Percentiles rank a stretch among this genome's conserved stretches.
phyloP scores from a whole-genome alignment of 2,329 filamentous ascomycete species.

The Phaeomoniella chlamydospora region DNA sequence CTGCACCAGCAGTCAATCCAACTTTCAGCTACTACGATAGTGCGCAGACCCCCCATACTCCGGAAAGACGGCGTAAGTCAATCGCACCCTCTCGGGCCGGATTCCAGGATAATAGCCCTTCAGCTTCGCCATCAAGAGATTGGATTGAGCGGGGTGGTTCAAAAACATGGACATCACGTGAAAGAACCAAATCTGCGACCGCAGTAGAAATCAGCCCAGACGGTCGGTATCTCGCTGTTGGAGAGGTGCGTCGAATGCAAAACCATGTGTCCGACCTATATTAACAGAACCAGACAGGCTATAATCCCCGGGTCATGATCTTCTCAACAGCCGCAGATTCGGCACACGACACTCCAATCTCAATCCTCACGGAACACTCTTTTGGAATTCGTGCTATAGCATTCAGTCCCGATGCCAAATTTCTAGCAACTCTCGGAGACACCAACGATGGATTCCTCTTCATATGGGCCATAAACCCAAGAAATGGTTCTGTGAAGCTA shows the following conservation, averaged over 20 bases:
- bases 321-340: conserved; percentile 67
- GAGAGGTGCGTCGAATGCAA: conserved; percentile 44
- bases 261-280: conserved; percentile 3
- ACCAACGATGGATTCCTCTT: conserved; percentile 90
- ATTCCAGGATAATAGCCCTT: conserved; percentile 18
- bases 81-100: conserved; percentile 37
- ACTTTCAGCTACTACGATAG: conserved; percentile 37
- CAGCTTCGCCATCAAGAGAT: conserved; percentile 33
- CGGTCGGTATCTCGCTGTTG: conserved; percentile 75
- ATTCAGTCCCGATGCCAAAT: conserved; percentile 77
- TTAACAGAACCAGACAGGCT: conserved; percentile 53
- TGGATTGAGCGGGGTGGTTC: conserved; percentile 44
- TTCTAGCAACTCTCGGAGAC: conserved; percentile 74
- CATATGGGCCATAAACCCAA: conserved; percentile 75
- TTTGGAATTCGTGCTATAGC: conserved; percentile 80
- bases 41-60: conserved; percentile 41
- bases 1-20: conserved; percentile 50
- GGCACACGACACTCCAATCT: conserved; percentile 67
- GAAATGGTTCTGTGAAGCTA: conserved; percentile 63
- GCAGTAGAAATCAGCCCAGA: conserved; percentile 80
- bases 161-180: conserved; percentile 74
- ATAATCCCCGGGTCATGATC: conserved; percentile 78
- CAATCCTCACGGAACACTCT: conserved; percentile 75
- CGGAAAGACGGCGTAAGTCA: conserved; percentile 43
- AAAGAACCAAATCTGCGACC: conserved; percentile 87